Base-by-base conservation (phyloP, 2,329 filamentous ascomycete species). In the Colletotrichum aenigma region DNA sequence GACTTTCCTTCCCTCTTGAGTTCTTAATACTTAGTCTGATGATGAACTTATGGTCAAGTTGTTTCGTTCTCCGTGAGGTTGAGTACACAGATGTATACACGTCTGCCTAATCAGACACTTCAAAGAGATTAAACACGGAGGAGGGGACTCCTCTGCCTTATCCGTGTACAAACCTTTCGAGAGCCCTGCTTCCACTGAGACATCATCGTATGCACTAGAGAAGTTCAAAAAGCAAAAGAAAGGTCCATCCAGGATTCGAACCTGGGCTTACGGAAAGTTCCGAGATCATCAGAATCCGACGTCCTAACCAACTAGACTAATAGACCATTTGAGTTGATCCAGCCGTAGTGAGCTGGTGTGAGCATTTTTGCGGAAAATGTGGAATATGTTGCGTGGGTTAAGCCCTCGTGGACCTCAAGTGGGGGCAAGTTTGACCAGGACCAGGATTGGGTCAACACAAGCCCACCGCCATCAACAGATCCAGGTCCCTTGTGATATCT, bases 201-300 rank as follows among this genome's bases (percentile, higher is more conserved):
- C 18, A 48, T 48, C 43, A 21, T 7, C 6, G 6, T n/a, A 7
- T 10, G 26, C 15, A 16, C 21, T 4, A 30, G 4, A 4, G 4
- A 8, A 18, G 21, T 4, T 16, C 13, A 16, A 38, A 26, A 61
- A 10, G 36, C 67, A 73, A 73, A 56, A 30, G 7, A 2, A 8
- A 75, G 70, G 43, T 73, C 73, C 56, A 86, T 83, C 70, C 70
- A 73, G 68, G 72, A 67, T 72, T 72, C 68, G 68, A 75, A 75
- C 72, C 68, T 75, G 70, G 73, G 73, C 70, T 12, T 68, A 75
- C 69, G 61, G 64, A 75, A 73, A 1, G 26, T 21, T 26, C 58
- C 30, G 43, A 6, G 12, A 13, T n/a, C 2, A n/a, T 75, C 73
- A 68, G 73, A 68, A 65, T 73, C 73, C 70, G 70, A 75, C 70